Conservation (phyloP, 1,284 basidiomycete species). For the Cerrena zonata region DNA sequence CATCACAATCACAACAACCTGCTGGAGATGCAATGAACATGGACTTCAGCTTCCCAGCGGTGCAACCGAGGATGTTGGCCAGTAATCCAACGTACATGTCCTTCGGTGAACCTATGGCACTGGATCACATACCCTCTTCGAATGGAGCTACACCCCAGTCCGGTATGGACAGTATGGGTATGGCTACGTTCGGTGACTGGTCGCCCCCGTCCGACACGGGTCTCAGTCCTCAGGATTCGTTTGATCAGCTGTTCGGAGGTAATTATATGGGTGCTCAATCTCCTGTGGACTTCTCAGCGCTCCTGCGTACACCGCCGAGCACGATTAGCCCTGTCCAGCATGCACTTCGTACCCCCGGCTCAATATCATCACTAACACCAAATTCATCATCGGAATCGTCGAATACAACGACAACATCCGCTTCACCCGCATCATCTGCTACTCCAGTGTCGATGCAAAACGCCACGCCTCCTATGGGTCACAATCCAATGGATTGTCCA, state of each 20-base stretch:
- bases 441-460: slow-evolving; percentile 16
- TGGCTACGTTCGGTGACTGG: slow-evolving; percentile 26
- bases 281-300: slow-evolving; percentile 39
- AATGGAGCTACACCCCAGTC: slow-evolving; percentile 7
- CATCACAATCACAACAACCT: slow-evolving; percentile 29
- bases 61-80: slow-evolving; percentile 66
- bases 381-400: slow-evolving; percentile 17
- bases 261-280: slow-evolving; percentile 39
- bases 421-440: slow-evolving; percentile 19
- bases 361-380: not conserved
- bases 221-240: slow-evolving; percentile 13
- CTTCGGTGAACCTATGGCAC: slow-evolving; percentile 56
- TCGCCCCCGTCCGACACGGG: slow-evolving; percentile 16
- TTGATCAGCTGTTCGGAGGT: slow-evolving; percentile 61
- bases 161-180: slow-evolving; percentile 7
- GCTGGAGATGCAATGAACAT: slow-evolving; percentile 55
- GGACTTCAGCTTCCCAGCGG: slow-evolving; percentile 44
- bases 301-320: slow-evolving; percentile 39
- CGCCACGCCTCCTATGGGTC: slow-evolving; percentile 7
- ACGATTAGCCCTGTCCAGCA: slow-evolving; percentile 54
- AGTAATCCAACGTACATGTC: slow-evolving; percentile 76
- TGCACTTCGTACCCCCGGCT: slow-evolving; percentile 11
- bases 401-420: slow-evolving; percentile 4
- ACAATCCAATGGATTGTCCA: slow-evolving; percentile 38
- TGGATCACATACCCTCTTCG: slow-evolving; percentile 11